phyloP scores from a whole-genome alignment of 2,329 filamentous ascomycete genomes.

The Paraconiothyrium brasiliense region DNA sequence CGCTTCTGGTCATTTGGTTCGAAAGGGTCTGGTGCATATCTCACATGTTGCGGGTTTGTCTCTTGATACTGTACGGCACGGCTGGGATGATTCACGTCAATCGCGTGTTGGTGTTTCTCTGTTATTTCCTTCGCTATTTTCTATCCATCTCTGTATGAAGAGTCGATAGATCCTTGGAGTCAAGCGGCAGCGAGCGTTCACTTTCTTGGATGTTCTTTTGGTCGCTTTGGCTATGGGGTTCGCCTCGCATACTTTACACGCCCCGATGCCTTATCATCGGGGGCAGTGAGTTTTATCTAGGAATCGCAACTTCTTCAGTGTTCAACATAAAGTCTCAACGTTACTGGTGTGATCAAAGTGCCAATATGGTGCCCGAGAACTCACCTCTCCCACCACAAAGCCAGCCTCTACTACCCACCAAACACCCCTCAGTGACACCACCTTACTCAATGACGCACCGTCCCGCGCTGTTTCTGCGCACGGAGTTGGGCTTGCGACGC shows the following conservation, averaged over 20 bases:
- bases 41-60: conserved; percentile 37
- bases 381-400: no score
- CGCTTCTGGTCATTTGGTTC: conserved; percentile 28
- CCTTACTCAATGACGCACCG: not conserved
- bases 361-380: no score
- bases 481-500: not conserved
- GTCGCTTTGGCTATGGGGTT: conserved; percentile 30
- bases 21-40: conserved; percentile 47
- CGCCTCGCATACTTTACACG: conserved; percentile 45
- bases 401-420: not conserved
- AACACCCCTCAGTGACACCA: not conserved
- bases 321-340: not conserved
- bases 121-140: conserved; percentile 11
- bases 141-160: conserved; percentile 41
- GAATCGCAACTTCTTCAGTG: conserved; percentile 10
- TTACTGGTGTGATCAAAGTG: no score
- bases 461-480: not conserved
- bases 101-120: conserved; percentile 38
- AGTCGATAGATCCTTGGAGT: conserved; percentile 33
- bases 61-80: conserved; percentile 51
- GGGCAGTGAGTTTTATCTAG: conserved; percentile 45
- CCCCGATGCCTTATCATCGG: conserved; percentile 33
- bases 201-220: conserved; percentile 40
- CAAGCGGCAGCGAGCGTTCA: conserved; percentile 25
- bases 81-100: conserved; percentile 52